Evolutionary conservation across 306 rosid species (phyloP).

Genomic region (Corylus avellana): DNA sequence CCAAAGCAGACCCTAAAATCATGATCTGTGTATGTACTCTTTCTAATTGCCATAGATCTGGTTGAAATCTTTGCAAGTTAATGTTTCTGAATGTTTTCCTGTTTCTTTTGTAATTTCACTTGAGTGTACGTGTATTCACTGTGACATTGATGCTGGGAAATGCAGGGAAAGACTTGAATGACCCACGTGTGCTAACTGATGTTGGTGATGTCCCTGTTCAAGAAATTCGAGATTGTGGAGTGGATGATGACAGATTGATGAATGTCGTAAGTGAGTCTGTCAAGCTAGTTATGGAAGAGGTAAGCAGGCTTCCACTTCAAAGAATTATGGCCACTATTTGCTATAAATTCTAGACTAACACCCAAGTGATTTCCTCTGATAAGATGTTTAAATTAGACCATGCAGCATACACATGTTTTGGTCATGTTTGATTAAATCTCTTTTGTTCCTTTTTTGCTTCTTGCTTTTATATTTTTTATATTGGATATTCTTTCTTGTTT

Average conservation of each 20-base stretch:
- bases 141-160: constrained; percentile 17
- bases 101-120: constrained; percentile 6
- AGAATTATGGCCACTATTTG: background rate
- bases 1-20: background rate
- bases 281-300: constrained; percentile 96
- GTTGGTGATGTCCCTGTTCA: constrained; percentile 97
- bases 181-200: constrained; percentile 85
- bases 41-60: constrained; percentile 3
- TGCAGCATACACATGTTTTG: background rate
- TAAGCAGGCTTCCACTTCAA: constrained; percentile 27
- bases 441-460: background rate
- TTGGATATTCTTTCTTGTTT: background rate
- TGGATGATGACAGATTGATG: constrained; percentile 84
- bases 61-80: constrained; percentile 1
- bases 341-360: background rate
- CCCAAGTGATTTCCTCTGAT: background rate
- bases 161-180: constrained; percentile 78
- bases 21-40: background rate
- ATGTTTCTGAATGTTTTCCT: background rate
- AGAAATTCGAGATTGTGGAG: constrained; percentile 93
- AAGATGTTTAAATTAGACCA: background rate
- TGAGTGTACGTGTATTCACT: constrained; percentile 18
- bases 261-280: constrained; percentile 87
- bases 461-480: background rate
- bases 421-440: background rate